These are phyloP conservation scores for Taiwanofungus camphoratus DNA, from an alignment of 1,284 basidiomycete genomes.

Conservation along the genomic window DNA sequence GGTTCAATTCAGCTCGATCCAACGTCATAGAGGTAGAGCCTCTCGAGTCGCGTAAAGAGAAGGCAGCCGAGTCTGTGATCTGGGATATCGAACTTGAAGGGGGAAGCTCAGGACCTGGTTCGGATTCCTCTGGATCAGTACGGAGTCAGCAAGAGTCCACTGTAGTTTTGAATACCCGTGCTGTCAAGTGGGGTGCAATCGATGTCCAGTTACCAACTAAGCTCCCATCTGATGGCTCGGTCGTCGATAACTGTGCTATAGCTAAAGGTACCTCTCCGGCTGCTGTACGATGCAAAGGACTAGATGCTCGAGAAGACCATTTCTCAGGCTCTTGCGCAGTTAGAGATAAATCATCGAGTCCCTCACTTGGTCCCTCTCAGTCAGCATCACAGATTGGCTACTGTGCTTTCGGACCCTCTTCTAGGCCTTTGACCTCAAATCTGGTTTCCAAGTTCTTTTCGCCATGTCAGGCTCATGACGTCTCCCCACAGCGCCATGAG, in stretches of 20 bases:
- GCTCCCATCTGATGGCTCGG: not conserved
- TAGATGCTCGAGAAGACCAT: not conserved
- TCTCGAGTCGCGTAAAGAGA: not conserved
- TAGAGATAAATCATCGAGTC: conserved; percentile 8
- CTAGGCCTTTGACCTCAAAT: not conserved
- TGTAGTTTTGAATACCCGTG: conserved; percentile 23
- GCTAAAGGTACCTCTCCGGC: not conserved
- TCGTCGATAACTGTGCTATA: not conserved
- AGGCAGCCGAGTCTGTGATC: conserved; percentile 38
- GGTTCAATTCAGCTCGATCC: not conserved
- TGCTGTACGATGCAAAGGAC: not conserved
- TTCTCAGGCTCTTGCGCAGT: not conserved
- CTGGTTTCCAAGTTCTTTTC: conserved; percentile 9
- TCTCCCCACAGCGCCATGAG: not conserved
- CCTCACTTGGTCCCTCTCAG: conserved; percentile 47
- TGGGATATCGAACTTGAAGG: conserved; percentile 62
- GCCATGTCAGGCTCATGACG: not conserved
- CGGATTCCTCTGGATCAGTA: conserved; percentile 5
- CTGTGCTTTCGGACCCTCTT: conserved; percentile 4
- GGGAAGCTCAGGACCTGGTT: conserved; percentile 14
- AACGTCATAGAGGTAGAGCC: not conserved
- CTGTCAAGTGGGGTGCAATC: conserved; percentile 7
- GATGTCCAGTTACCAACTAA: not conserved
- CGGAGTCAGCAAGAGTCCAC: conserved; percentile 16
- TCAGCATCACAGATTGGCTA: conserved; percentile 41